Evolutionary conservation across 371 early-diverging fungal species (phyloP).

Genomic region (Scutellospora calospora): DNA sequence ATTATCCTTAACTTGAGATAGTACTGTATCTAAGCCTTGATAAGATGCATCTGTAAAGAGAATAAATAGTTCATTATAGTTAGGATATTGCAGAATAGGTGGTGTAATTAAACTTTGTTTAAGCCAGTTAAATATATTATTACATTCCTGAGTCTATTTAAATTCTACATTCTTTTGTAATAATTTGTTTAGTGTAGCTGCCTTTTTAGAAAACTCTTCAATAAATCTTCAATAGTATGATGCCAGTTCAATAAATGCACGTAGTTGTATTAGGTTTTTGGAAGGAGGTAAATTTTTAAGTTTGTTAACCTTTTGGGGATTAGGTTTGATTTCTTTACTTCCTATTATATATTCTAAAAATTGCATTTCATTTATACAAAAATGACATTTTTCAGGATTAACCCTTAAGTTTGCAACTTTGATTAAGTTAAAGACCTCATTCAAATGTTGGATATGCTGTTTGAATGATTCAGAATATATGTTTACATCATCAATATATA

Average conservation of each 20-base stretch:
- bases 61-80: conserved; percentile 47
- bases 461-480: conserved; percentile 35
- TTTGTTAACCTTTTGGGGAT: conserved; percentile 40
- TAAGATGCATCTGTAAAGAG: conserved; percentile 64
- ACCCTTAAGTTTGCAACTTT: conserved; percentile 47
- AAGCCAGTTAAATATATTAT: too few species aligned
- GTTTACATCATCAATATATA: conserved; percentile 51
- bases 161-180: too few species aligned
- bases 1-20: conserved; percentile 51
- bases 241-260: conserved; percentile 60
- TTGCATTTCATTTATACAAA: background rate
- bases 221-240: conserved; percentile 65
- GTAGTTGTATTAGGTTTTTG: conserved; percentile 51
- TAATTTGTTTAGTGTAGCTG: conserved; percentile 54
- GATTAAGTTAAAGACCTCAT: conserved; percentile 44
- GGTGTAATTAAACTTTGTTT: too few species aligned
- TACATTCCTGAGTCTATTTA: too few species aligned
- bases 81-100: too few species aligned
- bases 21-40: conserved; percentile 57
- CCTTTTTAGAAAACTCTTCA: conserved; percentile 50
- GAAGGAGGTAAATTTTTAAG: conserved; percentile 49
- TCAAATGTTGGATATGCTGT: conserved; percentile 58
- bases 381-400: conserved; percentile 39
- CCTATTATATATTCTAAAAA: background rate
- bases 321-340: background rate